Percentiles rank a stretch among this genome's conserved stretches.
Evolutionary conservation across 176 grass and related monocot species (phyloP).

Genomic region (Rhynchospora pubera): DNA sequence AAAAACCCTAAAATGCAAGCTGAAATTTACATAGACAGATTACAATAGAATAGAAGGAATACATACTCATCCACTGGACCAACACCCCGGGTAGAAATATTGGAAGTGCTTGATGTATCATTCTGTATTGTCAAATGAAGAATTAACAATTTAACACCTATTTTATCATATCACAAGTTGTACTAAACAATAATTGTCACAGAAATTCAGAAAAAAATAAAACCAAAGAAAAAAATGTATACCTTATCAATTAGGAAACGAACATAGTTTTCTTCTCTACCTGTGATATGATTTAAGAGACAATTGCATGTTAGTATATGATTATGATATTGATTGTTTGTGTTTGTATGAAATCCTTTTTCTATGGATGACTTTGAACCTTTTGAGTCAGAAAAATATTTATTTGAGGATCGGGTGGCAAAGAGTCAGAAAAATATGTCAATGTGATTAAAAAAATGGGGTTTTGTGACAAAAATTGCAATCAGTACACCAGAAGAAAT

Average conservation of each 20-base stretch:
- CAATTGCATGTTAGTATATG: conserved; percentile 1
- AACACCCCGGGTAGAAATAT: conserved; percentile 15
- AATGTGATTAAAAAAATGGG: neutral
- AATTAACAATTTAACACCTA: neutral
- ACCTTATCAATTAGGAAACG: conserved; percentile 65
- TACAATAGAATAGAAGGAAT: neutral
- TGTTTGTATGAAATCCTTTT: neutral
- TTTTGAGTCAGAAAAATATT: neutral
- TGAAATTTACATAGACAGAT: neutral
- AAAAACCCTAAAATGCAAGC: neutral
- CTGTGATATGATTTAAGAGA: conserved; percentile 26
- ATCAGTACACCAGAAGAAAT: conserved; percentile 9
- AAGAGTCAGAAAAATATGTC: neutral
- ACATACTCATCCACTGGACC: conserved; percentile 37
- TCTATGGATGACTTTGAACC: neutral
- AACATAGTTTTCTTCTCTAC: conserved; percentile 49
- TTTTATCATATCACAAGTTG: neutral
- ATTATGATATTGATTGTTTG: neutral
- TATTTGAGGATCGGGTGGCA: no score
- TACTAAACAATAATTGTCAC: neutral
- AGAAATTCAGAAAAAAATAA: neutral
- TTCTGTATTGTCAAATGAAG: conserved; percentile 38
- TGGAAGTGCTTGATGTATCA: conserved; percentile 23
- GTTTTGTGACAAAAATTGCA: conserved; percentile 6
- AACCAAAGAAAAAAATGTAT: conserved; percentile 19